Percentiles rank a stretch among this genome's conserved stretches.
These are phyloP conservation scores for Knufia petricola DNA, from an alignment of 2,329 filamentous ascomycete genomes.

Conservation along the genomic window DNA sequence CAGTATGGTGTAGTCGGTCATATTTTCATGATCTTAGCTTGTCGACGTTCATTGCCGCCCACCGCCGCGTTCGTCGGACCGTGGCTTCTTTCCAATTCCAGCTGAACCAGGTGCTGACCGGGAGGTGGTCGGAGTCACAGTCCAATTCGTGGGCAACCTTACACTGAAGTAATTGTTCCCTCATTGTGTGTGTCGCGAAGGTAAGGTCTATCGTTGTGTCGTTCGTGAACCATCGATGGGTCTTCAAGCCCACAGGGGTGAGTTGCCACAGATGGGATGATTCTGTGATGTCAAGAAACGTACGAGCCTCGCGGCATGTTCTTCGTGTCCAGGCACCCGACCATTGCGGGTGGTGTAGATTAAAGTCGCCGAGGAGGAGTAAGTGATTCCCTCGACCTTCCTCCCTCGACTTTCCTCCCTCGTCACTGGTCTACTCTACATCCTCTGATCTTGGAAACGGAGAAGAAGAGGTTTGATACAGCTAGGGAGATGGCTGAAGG, in stretches of 20 bases:
- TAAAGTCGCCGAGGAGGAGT: slow-evolving; percentile 18
- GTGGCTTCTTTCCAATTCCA: slow-evolving; percentile 18
- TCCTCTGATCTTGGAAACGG: too few relatives aligned
- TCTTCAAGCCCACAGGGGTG: neutral
- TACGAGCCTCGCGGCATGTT: slow-evolving; percentile 4
- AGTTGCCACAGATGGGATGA: neutral
- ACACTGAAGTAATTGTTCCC: slow-evolving; percentile 10
- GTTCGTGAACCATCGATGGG: neutral
- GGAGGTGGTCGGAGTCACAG: slow-evolving; percentile 24
- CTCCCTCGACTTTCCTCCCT: neutral
- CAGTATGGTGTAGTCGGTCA: too few relatives aligned
- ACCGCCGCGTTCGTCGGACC: slow-evolving; percentile 10
- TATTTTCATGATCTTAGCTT: too few relatives aligned
- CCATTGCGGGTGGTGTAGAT: slow-evolving; percentile 21
- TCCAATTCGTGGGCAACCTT: slow-evolving; percentile 18
- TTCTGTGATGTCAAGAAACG: neutral
- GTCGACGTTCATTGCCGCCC: too few relatives aligned
- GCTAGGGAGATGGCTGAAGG: too few relatives aligned
- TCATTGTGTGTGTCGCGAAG: neutral
- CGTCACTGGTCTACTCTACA: too few relatives aligned
- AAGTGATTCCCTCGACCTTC: slow-evolving; percentile 12
- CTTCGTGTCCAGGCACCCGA: too few relatives aligned
- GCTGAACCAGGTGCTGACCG: slow-evolving; percentile 18
- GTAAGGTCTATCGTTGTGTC: neutral
- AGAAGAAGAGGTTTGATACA: too few relatives aligned